Evolutionary conservation across 176 grass and related monocot species (phyloP), one percentile per base, ranked within the genome.

Genomic region (Aechmea fasciata): DNA sequence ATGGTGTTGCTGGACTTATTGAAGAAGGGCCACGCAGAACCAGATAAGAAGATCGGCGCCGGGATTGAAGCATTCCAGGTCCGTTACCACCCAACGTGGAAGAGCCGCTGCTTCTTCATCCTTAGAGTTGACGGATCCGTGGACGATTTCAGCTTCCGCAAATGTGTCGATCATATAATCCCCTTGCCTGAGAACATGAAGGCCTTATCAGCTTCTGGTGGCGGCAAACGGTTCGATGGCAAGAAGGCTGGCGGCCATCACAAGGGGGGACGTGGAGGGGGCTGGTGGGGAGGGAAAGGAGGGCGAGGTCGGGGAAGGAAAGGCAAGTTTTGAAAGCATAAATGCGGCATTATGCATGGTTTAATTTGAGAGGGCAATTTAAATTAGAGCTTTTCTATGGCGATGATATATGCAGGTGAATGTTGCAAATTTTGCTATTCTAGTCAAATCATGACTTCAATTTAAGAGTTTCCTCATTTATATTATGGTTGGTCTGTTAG

Each of bases 141-240:
- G 0, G 95, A 99, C 10, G 95, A 99, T 48, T 99, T 99, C 67
- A 99, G 95, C 82, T 99, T 99, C 77, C 89, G 95, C 53, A 99
- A 99, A 71, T 99, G 95, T 33, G 87, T 99, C 0, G 82, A 99
- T 71, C 82, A 71, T 14, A 88, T 94, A 68, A 84, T 99, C 47
- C 90, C 95, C 48, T 80, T 94, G 72, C 95, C 95, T 3, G 89
- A 93, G 51, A 57, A 88, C 57, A 66, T 93, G 78, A 92, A 93
- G 83, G 57, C 69, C 12, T 33, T 26, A 1, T 49, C 64, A 24
- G 26, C 51, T 10, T 76, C 74, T 15, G 26, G 53, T 41, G 66
- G 76, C 26, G 69, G 65, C 9, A 83, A 76, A 47, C 17, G 14
- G 10, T 78, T 70, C 22, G 69, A 73, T 14, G 75, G 82, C 49